A percentile compares a stretch with the other conserved stretches of the same genome.
Evolutionary conservation across 2,329 filamentous ascomycete genomes (phyloP).

Genomic region (Sclerotinia minor): DNA sequence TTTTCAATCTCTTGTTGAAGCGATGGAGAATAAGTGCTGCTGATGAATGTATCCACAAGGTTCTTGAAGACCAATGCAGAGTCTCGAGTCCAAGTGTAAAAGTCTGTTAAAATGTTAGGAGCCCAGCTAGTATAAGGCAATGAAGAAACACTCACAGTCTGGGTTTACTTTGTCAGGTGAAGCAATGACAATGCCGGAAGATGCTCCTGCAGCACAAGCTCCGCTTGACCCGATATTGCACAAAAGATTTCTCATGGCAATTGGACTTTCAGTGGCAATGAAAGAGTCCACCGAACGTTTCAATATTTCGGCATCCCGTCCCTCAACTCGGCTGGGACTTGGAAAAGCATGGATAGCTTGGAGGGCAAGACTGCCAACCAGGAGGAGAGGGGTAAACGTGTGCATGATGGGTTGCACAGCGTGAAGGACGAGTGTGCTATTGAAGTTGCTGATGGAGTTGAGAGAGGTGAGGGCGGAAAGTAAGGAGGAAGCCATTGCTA

Average conservation of each 20-base stretch:
- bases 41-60: conserved; percentile 63
- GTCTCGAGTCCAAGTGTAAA: conserved; percentile 78
- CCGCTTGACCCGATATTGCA: conserved; percentile 61
- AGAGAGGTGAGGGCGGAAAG: conserved; percentile 32
- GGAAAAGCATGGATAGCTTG: conserved; percentile 54
- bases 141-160: conserved; percentile 50
- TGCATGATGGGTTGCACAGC: conserved; percentile 49
- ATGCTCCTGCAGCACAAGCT: conserved; percentile 50
- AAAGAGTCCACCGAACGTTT: conserved; percentile 55
- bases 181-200: conserved; percentile 56
- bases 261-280: conserved; percentile 52
- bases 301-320: conserved; percentile 44
- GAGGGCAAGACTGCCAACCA: conserved; percentile 53
- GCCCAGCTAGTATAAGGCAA: not conserved
- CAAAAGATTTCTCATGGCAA: conserved; percentile 54
- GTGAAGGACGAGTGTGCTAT: conserved; percentile 27
- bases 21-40: conserved; percentile 50
- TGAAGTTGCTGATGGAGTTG: conserved; percentile 31
- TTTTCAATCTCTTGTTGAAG: conserved; percentile 59
- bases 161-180: conserved; percentile 55
- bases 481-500: conserved; percentile 32
- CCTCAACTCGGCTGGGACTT: conserved; percentile 39
- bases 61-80: conserved; percentile 69
- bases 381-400: conserved; percentile 50
- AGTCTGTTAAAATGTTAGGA: conserved; percentile 54